Base-by-base conservation (phyloP, 2,329 filamentous ascomycete genomes). In the Fusarium drepaniforme region DNA sequence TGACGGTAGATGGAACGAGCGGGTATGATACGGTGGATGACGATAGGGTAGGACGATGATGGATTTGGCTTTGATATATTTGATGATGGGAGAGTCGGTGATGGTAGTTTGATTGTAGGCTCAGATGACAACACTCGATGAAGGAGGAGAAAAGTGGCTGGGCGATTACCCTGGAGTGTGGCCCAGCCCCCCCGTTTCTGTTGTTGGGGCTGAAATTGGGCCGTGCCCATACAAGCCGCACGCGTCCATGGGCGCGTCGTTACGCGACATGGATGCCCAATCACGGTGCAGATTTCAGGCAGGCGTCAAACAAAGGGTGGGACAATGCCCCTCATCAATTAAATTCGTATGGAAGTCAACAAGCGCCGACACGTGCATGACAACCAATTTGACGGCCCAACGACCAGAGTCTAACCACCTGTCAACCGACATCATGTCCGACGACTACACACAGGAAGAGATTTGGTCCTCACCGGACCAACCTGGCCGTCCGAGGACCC, bases 391-490 rank as follows among this genome's bases (percentile, higher is more conserved):
- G 25, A 33, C 49, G 49, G 25, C 28, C 49, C 28, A 33, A 56
- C 51, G 49, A 53, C 49, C 49, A 56, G 51, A 33, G 28, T 33
- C 28, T 56, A 56, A 56, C 28, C 28, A 30, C 51, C 51, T 56
- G 51, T 58, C 64, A 33, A 53, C 49, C 59, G 51, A 56, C 75
- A 77, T 68, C 70, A 88, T 89, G 86, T 82, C 85, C 40, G 86
- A 86, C 80, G 79, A 85, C 68, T 82, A 85, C 73, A 88, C 86
- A 30, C 85, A 88, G 70, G 82, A 84, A n/a, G 86, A 87, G 69
- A 83, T 87, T 61, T 88, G 86, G 84, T 82, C 83, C 42, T 89
- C 87, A 12, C 85, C 86, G 40, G 73, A 78, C 57, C 73, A 77
- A 44, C 74, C 76, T n/a, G 71, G 80, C 75, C 81, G 77, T 44